Base-by-base conservation (phyloP, 176 grass and related monocot species). In the Cenchrus americanus region DNA sequence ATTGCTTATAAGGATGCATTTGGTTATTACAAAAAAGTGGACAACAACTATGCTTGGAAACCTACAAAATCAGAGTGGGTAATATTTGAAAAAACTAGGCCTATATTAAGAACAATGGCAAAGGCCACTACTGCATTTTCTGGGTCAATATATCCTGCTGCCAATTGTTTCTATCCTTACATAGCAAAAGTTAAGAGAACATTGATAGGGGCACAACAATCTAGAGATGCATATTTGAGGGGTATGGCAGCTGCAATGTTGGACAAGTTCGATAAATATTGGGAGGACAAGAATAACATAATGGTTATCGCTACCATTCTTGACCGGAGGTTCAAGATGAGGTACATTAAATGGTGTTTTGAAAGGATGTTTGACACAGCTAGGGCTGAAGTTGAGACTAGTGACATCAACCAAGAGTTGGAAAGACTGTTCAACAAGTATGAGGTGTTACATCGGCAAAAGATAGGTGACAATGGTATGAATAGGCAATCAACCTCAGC, bases 321-420 rank as follows among this genome's bases (percentile, higher is more conserved):
- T 48, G 46, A 48, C 46, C 46, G 10, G 2, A 48, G 46, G 46
- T 48, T 48, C 46, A 48, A 48, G 46, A 48, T 48, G 46, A 48
- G 46, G 59, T 62, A 62, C 23, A 62, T 62, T 62, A 62, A 13
- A 62, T 62, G 59, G 23, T 62, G 59, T 63, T 63, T 63, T 63
- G 11, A 11, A 63, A 4, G 27, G 61, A 27, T 63, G 27, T 63
- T 27, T 63, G 23, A 63, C 11, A 4, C 23, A 63, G 0, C 8
- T 27, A 63, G 24, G 61, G 27, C 4, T 63, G 61, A 63, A 14
- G 27, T 30, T 30, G 61, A 63, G 61, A 63, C 19, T 63, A 30
- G 30, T 63, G 61, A 37, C 34, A 37, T 37, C 34, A 37, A 37
- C 34, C 34, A 37, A 37, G 34, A 37, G 34, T 37, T 37, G 34